Evolutionary conservation across 495 filamentous ascomycete species (phyloP), one percentile per base, ranked within the genome.

Genomic region (Neurospora sp.): DNA sequence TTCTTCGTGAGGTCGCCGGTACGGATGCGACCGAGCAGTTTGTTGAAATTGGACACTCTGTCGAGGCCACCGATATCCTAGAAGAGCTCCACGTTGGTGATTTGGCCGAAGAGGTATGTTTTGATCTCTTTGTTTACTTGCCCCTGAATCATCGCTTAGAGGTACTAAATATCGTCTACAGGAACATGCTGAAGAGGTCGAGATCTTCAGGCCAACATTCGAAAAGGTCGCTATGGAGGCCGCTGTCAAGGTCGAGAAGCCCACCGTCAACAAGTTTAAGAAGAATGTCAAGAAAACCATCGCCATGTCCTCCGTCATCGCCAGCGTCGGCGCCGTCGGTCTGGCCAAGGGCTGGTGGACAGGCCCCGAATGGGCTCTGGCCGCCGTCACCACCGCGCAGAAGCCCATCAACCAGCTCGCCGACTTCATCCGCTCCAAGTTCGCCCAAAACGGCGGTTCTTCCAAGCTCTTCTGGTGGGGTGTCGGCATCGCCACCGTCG

Each of bases 41-140:
- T 72, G 88, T 89, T 71, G 84, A 90, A 74, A 82, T 86, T 3
- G 88, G 89, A 65, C 89, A 90, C 42, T 87, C 88, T 22, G 84
- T 86, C 61, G 88, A 87, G 69, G 85, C 85, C 40, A 74, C 61
- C 72, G 79, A 82, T 39, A 76, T 77, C 27, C 76, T 83, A 73
- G 72, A 76, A 17, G 14, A 69, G 1, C 73, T 78, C 27, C 53
- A 53, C 38, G 41, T 82, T 14, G 81, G 79, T 41, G 76, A 74
- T 20, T 53, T 83, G 61, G 61, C 42, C 4, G 70, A 76, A 48
- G 79, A 72, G 6, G 74, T 71, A 40, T 17, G 48, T 71, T 68
- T 37, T 27, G 48, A 4, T 27, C 48, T 2, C 27, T 35, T 65
- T 65, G 12, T 17, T 65, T 37, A 65, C 53, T 65, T 65, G 3